A percentile compares a stretch with the other conserved stretches of the same genome.
phyloP scores from a whole-genome alignment of 108 stramenopile genomes.

The Cyclotella baltica region DNA sequence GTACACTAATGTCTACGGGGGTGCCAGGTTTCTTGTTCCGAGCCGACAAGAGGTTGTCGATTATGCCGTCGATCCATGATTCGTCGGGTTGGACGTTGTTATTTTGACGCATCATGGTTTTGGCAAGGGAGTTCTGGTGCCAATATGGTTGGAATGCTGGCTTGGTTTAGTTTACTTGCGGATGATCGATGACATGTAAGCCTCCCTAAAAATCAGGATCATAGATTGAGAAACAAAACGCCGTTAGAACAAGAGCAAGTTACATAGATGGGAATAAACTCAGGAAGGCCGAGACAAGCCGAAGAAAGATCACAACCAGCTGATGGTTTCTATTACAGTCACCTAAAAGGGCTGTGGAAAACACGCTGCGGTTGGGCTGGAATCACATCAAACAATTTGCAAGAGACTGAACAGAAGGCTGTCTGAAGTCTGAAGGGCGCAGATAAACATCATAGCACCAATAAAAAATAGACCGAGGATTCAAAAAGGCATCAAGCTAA shows the following conservation, averaged over 20 bases:
- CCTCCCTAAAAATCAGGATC: background rate
- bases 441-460: no score
- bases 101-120: slow-evolving; percentile 57
- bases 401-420: no score
- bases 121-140: background rate
- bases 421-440: no score
- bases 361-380: no score
- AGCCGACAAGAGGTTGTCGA: slow-evolving; percentile 84
- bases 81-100: slow-evolving; percentile 65
- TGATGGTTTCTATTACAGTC: no score
- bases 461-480: no score
- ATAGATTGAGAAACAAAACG: background rate
- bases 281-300: no score
- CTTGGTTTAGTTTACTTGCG: background rate
- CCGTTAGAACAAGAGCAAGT: background rate
- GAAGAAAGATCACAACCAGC: no score
- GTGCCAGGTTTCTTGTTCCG: slow-evolving; percentile 92
- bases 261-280: no score
- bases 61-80: slow-evolving; percentile 92
- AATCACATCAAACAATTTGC: no score
- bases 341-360: no score
- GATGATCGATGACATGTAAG: slow-evolving; percentile 10
- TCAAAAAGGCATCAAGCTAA: no score
- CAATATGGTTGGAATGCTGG: background rate
- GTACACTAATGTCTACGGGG: slow-evolving; percentile 83